These are phyloP conservation scores for Isoetes taiwanensis DNA, from an alignment of 75 land plant genomes.

Conservation along the genomic window DNA sequence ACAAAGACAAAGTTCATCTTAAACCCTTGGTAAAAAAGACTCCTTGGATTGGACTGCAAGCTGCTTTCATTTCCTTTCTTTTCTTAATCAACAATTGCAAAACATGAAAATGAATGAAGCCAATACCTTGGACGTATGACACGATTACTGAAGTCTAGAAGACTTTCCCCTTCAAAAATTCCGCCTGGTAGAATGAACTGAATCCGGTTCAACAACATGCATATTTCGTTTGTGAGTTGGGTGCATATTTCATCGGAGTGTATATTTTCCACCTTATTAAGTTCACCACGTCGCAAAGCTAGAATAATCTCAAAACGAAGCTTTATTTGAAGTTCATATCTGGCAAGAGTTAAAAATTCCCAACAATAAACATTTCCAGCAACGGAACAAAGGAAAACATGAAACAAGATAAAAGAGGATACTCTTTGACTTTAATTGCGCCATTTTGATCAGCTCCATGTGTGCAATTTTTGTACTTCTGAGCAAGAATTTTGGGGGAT, in stretches of 20 bases:
- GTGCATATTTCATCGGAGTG: conserved; percentile 6
- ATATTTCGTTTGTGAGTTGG: conserved; percentile 53
- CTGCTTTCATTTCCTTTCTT: not conserved
- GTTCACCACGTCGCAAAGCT: conserved; percentile 14
- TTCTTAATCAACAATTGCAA: too few relatives aligned
- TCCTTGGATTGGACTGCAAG: not conserved
- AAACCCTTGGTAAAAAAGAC: not conserved
- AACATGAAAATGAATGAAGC: too few relatives aligned
- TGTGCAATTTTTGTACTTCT: conserved; percentile 24
- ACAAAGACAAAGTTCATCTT: not conserved
- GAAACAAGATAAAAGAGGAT: conserved; percentile 33
- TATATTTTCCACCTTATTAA: conserved; percentile 19
- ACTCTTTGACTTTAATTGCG: conserved; percentile 55
- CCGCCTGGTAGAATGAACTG: conserved; percentile 67
- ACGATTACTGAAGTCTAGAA: conserved; percentile 48
- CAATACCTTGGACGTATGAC: too few relatives aligned
- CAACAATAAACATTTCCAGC: not conserved
- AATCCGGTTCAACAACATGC: conserved; percentile 49
- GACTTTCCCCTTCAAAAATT: conserved; percentile 43
- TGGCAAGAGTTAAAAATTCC: conserved; percentile 4
- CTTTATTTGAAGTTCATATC: conserved; percentile 69
- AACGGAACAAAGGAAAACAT: not conserved
- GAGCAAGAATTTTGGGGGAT: conserved; percentile 44
- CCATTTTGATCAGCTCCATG: conserved; percentile 10
- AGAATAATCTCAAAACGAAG: conserved; percentile 82